Percentiles rank a stretch among this genome's conserved stretches.
phyloP scores from a whole-genome alignment of 345 rosid species.

The Syzygium aqueum region DNA sequence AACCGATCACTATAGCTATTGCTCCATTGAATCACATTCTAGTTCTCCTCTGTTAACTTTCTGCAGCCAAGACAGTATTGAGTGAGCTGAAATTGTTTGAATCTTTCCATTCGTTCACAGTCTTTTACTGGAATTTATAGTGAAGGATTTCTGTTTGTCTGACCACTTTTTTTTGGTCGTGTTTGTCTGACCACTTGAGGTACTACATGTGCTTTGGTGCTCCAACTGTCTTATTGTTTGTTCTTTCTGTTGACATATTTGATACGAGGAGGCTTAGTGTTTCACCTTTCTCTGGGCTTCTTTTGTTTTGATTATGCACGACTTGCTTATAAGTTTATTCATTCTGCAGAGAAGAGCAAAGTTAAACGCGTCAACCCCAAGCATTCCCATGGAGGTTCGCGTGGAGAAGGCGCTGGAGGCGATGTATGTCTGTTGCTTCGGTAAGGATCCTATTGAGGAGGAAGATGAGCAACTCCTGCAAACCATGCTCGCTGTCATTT shows the following conservation, averaged over 20 bases:
- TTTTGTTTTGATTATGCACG: neutral
- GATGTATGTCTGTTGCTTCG: slow-evolving; percentile 72
- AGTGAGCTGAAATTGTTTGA: neutral
- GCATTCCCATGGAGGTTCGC: slow-evolving; percentile 65
- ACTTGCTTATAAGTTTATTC: neutral
- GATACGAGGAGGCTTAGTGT: neutral
- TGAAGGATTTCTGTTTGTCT: neutral
- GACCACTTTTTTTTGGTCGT: neutral
- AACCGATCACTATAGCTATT: neutral
- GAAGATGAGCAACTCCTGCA: slow-evolving; percentile 60
- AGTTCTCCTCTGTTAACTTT: neutral
- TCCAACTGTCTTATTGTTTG: neutral
- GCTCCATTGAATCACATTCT: neutral
- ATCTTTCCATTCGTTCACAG: neutral
- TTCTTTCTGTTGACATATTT: neutral
- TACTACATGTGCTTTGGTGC: neutral
- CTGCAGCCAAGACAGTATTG: neutral
- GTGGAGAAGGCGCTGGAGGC: slow-evolving; percentile 90
- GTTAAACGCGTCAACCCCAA: slow-evolving; percentile 41
- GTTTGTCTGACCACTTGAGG: neutral
- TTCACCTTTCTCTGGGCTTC: neutral
- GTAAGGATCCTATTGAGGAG: slow-evolving; percentile 55
- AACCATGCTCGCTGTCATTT: slow-evolving; percentile 59
- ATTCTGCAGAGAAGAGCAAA: slow-evolving; percentile 70
- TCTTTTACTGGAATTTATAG: neutral